A percentile compares a stretch with the other conserved stretches of the same genome.
Conservation (phyloP, 2,329 filamentous ascomycete genomes). For the Myrmaecium sp. region DNA sequence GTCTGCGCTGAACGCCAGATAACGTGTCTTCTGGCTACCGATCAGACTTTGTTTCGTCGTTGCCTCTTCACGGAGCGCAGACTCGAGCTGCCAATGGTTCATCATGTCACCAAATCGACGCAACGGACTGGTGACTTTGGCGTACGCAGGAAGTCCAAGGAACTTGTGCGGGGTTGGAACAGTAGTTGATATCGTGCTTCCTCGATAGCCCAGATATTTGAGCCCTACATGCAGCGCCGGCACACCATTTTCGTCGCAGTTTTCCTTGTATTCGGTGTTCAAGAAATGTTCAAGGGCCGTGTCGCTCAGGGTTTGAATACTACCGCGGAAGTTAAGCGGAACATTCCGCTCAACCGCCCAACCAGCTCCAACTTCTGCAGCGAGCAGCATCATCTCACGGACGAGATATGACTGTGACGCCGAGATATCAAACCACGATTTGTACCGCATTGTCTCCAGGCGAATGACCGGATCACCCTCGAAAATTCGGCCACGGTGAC, state of each 20-base stretch:
- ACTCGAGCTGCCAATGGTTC: conserved; percentile 47
- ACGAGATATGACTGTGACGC: conserved; percentile 9
- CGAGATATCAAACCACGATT: conserved; percentile 10
- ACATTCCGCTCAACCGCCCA: conserved; percentile 37
- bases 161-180: conserved; percentile 31
- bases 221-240: conserved; percentile 21
- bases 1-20: conserved; percentile 32
- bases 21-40: conserved; percentile 8
- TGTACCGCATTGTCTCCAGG: conserved; percentile 6
- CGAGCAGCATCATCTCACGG: conserved; percentile 36
- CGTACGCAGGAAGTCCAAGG: conserved; percentile 36
- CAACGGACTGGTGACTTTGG: conserved; percentile 43
- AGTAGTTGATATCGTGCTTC: conserved; percentile 26
- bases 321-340: conserved; percentile 33
- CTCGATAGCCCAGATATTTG: conserved; percentile 25
- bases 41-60: conserved; percentile 26
- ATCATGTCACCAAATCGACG: conserved; percentile 44
- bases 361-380: conserved; percentile 30
- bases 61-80: conserved; percentile 40
- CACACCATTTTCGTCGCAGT: conserved; percentile 19
- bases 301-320: conserved; percentile 6
- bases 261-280: conserved; percentile 12
- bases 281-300: conserved; percentile 8
- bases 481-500: conserved; percentile 18
- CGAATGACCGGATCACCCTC: conserved; percentile 29